Evolutionary conservation across 345 rosid genomes (phyloP).

Genomic region (Corchorus capsularis): DNA sequence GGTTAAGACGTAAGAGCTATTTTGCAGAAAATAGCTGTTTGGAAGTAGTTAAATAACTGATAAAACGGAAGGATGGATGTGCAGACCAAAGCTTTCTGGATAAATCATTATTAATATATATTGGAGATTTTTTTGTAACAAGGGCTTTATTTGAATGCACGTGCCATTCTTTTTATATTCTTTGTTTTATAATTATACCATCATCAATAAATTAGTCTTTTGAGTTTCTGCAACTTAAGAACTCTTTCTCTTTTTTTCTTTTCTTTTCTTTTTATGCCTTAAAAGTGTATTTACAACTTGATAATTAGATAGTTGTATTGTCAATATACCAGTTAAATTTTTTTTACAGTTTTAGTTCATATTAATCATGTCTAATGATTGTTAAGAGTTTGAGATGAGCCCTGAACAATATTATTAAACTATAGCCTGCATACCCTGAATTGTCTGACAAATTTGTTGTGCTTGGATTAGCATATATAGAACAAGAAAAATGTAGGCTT

Average conservation of each 20-base stretch:
- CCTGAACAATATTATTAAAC: conserved; percentile 9
- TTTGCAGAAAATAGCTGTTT: background rate
- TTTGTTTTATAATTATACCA: background rate
- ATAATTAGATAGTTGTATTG: background rate
- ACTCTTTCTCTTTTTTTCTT: background rate
- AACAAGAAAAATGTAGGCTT: background rate
- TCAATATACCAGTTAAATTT: background rate
- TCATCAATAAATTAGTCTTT: background rate
- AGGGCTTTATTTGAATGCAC: background rate
- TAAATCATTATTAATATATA: background rate
- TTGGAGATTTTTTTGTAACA: background rate
- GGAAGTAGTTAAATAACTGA: background rate
- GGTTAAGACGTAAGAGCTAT: background rate
- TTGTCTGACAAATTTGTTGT: background rate
- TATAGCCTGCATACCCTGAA: conserved; percentile 4
- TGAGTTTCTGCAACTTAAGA: background rate
- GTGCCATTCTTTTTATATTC: background rate
- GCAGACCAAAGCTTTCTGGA: background rate
- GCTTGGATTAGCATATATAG: background rate
- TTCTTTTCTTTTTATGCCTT: background rate
- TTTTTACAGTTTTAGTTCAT: background rate
- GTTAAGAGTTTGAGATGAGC: conserved; percentile 1
- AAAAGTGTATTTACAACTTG: background rate
- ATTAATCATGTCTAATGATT: background rate
- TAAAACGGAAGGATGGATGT: background rate